phyloP scores from a whole-genome alignment of 2,329 filamentous ascomycete genomes.

The Fusarium buxicola region DNA sequence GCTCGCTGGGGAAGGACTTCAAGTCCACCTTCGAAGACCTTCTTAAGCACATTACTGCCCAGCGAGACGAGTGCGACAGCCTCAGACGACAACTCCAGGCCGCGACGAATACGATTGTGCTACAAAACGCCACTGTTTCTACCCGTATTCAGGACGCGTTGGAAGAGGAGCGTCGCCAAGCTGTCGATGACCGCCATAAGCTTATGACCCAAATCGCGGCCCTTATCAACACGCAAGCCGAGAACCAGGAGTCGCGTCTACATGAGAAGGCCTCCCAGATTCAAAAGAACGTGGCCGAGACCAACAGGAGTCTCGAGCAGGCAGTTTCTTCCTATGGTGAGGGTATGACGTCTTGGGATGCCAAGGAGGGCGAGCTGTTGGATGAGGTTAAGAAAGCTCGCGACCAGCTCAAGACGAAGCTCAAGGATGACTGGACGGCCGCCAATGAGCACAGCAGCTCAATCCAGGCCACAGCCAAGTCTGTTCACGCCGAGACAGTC shows the following conservation, averaged over 20 bases:
- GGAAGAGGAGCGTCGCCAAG: constrained; percentile 79
- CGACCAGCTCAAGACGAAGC: constrained; percentile 81
- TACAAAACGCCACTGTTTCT: constrained; percentile 75
- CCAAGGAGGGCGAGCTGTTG: constrained; percentile 75
- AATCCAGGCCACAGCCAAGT: constrained; percentile 85
- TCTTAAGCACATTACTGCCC: constrained; percentile 77
- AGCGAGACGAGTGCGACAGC: constrained; percentile 80
- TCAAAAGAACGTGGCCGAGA: constrained; percentile 70
- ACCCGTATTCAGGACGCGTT: constrained; percentile 75
- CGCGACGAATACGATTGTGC: constrained; percentile 75
- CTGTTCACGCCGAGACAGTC: constrained; percentile 90
- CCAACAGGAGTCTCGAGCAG: constrained; percentile 73
- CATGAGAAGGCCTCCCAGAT: constrained; percentile 71
- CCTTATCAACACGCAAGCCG: constrained; percentile 80
- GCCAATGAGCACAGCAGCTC: constrained; percentile 85
- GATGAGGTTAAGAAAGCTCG: constrained; percentile 78
- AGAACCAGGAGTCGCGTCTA: constrained; percentile 78
- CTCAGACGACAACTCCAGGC: constrained; percentile 78
- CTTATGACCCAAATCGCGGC: constrained; percentile 80
- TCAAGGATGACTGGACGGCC: constrained; percentile 86
- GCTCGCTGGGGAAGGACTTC: constrained; percentile 84
- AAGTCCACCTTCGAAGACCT: constrained; percentile 87
- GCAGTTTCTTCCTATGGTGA: constrained; percentile 74
- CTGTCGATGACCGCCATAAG: constrained; percentile 77
- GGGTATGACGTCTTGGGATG: constrained; percentile 80